Evolutionary conservation across 345 rosid species (phyloP).

Genomic region (Eucalyptus marginata): DNA sequence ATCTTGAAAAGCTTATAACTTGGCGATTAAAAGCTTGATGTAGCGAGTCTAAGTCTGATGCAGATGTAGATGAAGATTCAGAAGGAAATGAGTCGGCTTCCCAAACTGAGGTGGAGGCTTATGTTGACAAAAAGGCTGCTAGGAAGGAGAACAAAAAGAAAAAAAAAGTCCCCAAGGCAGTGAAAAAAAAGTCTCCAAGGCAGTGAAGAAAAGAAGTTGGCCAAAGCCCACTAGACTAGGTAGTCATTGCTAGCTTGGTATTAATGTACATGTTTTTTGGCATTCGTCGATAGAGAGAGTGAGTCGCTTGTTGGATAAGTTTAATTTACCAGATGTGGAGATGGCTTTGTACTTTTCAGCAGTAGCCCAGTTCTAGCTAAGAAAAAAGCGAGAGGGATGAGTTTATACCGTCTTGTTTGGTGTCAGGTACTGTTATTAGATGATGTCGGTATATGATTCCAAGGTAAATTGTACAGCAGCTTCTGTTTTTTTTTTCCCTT

Average conservation of each 20-base stretch:
- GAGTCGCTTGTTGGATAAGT: not conserved
- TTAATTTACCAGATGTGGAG: not conserved
- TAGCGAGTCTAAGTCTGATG: fast-evolving
- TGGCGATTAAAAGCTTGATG: fast-evolving
- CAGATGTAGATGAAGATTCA: no score
- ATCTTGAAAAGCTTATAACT: no score
- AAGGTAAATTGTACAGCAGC: no score
- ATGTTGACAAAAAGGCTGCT: no score
- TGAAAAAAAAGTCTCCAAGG: no score
- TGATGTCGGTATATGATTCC: no score
- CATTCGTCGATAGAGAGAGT: not conserved
- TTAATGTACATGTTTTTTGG: not conserved
- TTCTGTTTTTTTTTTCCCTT: fast-evolving
- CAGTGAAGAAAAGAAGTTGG: no score
- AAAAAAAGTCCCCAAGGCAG: no score
- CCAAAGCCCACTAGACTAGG: slow-evolving; percentile 25
- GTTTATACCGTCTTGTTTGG: not conserved
- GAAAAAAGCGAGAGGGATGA: not conserved
- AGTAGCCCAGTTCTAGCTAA: fast-evolving
- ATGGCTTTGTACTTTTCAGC: not conserved
- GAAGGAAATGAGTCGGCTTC: no score
- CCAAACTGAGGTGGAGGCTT: no score
- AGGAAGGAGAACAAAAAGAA: no score
- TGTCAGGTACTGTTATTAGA: not conserved
- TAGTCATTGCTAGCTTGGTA: not conserved